Conservation (phyloP, 495 filamentous ascomycete genomes). For the Staphylotrichum longicolle region DNA sequence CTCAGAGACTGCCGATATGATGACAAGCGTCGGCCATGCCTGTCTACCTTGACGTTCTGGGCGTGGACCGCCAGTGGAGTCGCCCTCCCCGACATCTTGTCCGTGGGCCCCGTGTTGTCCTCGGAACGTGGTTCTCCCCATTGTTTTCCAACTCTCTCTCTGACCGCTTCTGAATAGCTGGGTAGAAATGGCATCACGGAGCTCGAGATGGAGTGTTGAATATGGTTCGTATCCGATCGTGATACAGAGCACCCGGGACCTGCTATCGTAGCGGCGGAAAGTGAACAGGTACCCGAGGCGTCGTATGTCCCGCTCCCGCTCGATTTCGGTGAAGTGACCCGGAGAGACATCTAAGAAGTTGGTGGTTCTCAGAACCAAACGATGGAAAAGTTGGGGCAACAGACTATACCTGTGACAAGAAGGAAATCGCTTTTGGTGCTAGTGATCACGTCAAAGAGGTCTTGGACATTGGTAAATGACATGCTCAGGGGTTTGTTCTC, state of each 20-base stretch:
- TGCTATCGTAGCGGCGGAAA: constrained; percentile 25
- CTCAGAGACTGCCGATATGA: constrained; percentile 34
- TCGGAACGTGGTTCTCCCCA: constrained; percentile 15
- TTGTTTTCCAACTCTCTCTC: constrained; percentile 17
- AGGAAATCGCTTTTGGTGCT: not conserved
- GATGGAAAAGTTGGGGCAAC: not conserved
- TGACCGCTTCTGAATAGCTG: constrained; percentile 18
- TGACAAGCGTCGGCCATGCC: constrained; percentile 36
- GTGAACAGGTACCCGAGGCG: constrained; percentile 19
- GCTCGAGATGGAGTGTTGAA: constrained; percentile 23
- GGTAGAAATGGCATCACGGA: constrained; percentile 13
- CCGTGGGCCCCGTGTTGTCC: constrained; percentile 21
- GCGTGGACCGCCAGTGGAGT: constrained; percentile 30
- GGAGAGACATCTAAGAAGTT: constrained; percentile 14
- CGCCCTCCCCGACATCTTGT: constrained; percentile 22
- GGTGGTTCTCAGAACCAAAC: not conserved
- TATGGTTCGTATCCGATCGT: constrained; percentile 23
- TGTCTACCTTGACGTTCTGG: constrained; percentile 21
- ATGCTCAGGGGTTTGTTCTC: not conserved
- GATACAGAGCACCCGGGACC: constrained; percentile 20
- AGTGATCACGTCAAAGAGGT: constrained; percentile 6
- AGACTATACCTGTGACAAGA: not conserved
- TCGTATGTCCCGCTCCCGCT: constrained; percentile 21
- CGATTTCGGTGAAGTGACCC: constrained; percentile 17
- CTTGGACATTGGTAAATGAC: constrained; percentile 5